phyloP scores from a whole-genome alignment of 139 green algal species.

The Marvania coccoides region DNA sequence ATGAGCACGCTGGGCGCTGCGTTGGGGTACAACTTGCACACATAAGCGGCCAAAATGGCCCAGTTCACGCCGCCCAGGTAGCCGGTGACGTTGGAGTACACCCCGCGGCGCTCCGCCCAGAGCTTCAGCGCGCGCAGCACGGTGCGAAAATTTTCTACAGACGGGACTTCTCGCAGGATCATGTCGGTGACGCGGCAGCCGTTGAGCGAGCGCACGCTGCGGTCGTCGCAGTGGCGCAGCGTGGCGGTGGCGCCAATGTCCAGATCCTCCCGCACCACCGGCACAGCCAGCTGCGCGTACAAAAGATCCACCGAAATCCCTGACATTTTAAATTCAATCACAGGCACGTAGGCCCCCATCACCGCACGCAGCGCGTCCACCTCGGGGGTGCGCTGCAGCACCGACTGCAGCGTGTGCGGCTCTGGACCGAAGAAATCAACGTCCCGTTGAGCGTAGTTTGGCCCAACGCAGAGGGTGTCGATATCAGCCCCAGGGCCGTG shows the following conservation, averaged over 20 bases:
- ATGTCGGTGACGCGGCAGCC: slow-evolving; percentile 85
- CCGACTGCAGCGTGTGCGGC: slow-evolving; percentile 34
- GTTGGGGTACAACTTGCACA: slow-evolving; percentile 89
- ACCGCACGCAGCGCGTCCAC: slow-evolving; percentile 78
- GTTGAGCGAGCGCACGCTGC: slow-evolving; percentile 77
- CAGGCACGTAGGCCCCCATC: slow-evolving; percentile 81
- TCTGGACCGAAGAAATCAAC: slow-evolving; percentile 85
- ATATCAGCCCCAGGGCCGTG: slow-evolving; percentile 94
- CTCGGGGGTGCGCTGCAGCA: slow-evolving; percentile 41
- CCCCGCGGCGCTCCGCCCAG: slow-evolving; percentile 77
- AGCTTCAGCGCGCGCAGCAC: slow-evolving; percentile 79
- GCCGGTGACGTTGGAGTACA: slow-evolving; percentile 81
- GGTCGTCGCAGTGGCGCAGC: slow-evolving; percentile 81
- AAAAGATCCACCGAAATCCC: slow-evolving; percentile 92
- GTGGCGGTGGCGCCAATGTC: slow-evolving; percentile 61
- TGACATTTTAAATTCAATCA: slow-evolving; percentile 90
- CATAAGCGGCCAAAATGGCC: slow-evolving; percentile 87
- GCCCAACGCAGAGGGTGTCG: slow-evolving; percentile 90
- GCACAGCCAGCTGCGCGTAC: slow-evolving; percentile 65
- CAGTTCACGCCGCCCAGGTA: slow-evolving; percentile 96
- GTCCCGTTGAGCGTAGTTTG: slow-evolving; percentile 61
- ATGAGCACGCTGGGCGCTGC: slow-evolving; percentile 52
- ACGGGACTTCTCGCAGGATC: slow-evolving; percentile 63
- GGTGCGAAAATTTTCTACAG: slow-evolving; percentile 53
- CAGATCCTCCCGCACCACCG: slow-evolving; percentile 58